phyloP scores from a whole-genome alignment of 78 protist species.

The Monosiga brevicollis region DNA sequence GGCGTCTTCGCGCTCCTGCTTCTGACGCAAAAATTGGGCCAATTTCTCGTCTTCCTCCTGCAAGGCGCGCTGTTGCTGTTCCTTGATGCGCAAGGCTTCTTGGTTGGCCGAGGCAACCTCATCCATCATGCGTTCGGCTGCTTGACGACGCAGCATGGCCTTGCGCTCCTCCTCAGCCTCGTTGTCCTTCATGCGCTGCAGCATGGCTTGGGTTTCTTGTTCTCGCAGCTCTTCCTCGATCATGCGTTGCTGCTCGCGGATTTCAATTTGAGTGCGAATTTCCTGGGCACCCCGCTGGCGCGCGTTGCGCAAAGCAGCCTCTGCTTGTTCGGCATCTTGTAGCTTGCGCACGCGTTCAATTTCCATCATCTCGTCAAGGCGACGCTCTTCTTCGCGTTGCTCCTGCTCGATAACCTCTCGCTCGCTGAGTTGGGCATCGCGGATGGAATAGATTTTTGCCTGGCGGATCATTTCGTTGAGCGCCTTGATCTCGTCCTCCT shows the following conservation, averaged over 20 bases:
- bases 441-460: constrained; percentile 36
- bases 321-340: constrained; percentile 29
- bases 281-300: constrained; percentile 28
- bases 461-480: constrained; percentile 44
- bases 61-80: no score
- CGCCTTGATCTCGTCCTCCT: constrained; percentile 44
- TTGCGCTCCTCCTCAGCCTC: constrained; percentile 41
- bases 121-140: no score
- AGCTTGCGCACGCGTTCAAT: constrained; percentile 33
- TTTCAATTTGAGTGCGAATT: constrained; percentile 35
- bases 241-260: constrained; percentile 39
- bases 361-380: constrained; percentile 34
- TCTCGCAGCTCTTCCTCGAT: constrained; percentile 18
- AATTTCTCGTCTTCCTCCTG: no score
- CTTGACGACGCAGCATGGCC: no score
- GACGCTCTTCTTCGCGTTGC: constrained; percentile 17
- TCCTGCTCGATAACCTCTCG: constrained; percentile 7
- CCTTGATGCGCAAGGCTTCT: no score
- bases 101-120: no score
- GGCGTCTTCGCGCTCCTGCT: no score
- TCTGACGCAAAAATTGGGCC: no score
- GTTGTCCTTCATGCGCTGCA: constrained; percentile 27
- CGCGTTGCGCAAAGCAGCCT: constrained; percentile 18
- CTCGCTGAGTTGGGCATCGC: constrained; percentile 45
- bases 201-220: constrained; percentile 30